Conservation (phyloP, 169 alveolate species). For the Plasmodium vivax region DNA sequence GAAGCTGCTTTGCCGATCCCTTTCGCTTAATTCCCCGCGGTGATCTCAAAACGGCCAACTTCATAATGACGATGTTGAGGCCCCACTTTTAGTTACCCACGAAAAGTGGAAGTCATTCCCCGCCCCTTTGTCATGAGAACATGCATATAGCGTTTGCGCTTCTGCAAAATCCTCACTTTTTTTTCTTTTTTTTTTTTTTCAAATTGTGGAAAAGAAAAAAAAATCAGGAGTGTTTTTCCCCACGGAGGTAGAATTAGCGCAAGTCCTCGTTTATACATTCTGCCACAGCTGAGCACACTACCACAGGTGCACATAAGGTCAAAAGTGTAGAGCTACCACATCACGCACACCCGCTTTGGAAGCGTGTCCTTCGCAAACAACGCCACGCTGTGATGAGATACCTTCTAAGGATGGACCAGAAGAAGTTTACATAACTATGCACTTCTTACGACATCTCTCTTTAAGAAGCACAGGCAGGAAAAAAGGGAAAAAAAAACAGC, state of each 20-base stretch:
- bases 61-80: not conserved
- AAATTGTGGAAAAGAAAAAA: not conserved
- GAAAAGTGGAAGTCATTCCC: not conserved
- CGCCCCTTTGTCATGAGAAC: not conserved
- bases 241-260: not conserved
- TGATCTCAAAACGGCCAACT: not conserved
- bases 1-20: not conserved
- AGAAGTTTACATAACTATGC: not conserved
- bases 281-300: not conserved
- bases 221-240: not conserved
- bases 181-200: not conserved
- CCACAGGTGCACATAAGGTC: not conserved
- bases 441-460: not conserved
- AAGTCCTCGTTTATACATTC: not conserved
- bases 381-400: not conserved
- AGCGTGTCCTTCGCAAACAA: not conserved
- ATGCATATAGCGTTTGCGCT: not conserved
- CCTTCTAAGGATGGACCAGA: not conserved
- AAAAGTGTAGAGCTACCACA: not conserved
- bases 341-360: not conserved
- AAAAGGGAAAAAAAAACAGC: not conserved
- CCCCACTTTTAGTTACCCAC: not conserved
- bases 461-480: not conserved
- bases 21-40: not conserved
- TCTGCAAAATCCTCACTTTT: not conserved